Evolutionary conservation across 1,284 basidiomycete genomes (phyloP).

Genomic region (Microbotryum scabiosae): DNA sequence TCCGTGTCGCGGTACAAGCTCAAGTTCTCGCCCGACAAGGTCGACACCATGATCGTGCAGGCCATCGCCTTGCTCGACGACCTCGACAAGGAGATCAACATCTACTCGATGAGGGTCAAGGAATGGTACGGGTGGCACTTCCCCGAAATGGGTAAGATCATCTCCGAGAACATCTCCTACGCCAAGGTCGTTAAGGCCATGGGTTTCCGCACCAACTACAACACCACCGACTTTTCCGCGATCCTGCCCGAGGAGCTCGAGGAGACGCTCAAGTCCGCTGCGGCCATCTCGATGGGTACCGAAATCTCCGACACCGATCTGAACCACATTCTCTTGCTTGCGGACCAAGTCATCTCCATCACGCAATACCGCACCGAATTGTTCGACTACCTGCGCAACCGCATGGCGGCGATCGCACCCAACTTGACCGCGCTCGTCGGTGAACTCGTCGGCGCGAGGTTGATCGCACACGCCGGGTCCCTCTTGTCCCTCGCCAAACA

Average conservation of each 20-base stretch:
- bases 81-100: conserved; percentile 99
- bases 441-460: conserved; percentile 86
- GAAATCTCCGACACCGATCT: conserved; percentile 96
- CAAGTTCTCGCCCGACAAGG: conserved; percentile 98
- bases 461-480: conserved; percentile 96
- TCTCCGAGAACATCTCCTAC: conserved; percentile 92
- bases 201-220: conserved; percentile 92
- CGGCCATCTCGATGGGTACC: conserved; percentile 96
- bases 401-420: conserved; percentile 97
- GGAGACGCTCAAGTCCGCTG: conserved; percentile 79
- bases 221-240: conserved; percentile 71
- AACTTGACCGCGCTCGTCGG: conserved; percentile 90
- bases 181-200: conserved; percentile 81
- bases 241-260: conserved; percentile 94
- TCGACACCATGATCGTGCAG: conserved; percentile 98
- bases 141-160: conserved; percentile 98
- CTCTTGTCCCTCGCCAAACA: conserved; percentile 97
- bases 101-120: conserved; percentile 98
- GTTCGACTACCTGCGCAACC: conserved; percentile 81
- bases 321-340: conserved; percentile 84
- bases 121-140: conserved; percentile 99
- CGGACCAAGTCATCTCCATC: conserved; percentile 74
- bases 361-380: conserved; percentile 91
- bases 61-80: conserved; percentile 97
- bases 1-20: conserved; percentile 97